Base-by-base conservation (phyloP, 129 eudicot species). In the Chrysanthemum seticuspe region DNA sequence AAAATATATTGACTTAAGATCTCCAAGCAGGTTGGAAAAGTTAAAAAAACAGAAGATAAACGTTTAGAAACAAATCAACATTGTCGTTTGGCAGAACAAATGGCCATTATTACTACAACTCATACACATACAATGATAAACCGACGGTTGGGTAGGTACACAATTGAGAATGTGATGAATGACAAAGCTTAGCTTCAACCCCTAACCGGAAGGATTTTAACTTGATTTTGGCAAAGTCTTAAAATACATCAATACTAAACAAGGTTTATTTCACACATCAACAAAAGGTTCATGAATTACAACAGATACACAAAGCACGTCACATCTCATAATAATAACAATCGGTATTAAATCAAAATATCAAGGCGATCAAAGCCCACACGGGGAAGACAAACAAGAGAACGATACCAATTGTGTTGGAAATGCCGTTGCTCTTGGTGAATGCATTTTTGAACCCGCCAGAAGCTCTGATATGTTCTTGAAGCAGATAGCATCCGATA, bases 381-480 rank as follows among this genome's bases (percentile, higher is more conserved):
- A 94, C 96, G 0, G 99, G 99, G 75, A 88, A 94, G 27, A 90
- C 85, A 64, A 94, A 70, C 52, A 94, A 68, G 65, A 90, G 86
- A 60, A 86, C 66, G 19, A 95, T 95, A 48, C 99, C 99, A 9
- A 90, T 76, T 2, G 90, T 36, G 80, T 95, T 95, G 7, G 97
- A 88, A 63, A 95, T 51, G 31, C 99, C 99, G 25, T 86, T 53
- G 81, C 77, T 79, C 80, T 79, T 83, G n/a, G 99, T 86, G 82
- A 95, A 95, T 19, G 97, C 90, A 62, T 95, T 90, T 70, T 82
- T 86, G 85, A 95, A 95, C 10, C 99, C 99, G 13, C 93, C 99
- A 0, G 96, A 86, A 13, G 96, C 97, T 76, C 93, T 78, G 56
- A 94, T 90, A 80, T 94, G 99, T 65, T 94, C 97, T 66, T 94